phyloP scores from a whole-genome alignment of 805 yeast species.

The Ogataea henricii region DNA sequence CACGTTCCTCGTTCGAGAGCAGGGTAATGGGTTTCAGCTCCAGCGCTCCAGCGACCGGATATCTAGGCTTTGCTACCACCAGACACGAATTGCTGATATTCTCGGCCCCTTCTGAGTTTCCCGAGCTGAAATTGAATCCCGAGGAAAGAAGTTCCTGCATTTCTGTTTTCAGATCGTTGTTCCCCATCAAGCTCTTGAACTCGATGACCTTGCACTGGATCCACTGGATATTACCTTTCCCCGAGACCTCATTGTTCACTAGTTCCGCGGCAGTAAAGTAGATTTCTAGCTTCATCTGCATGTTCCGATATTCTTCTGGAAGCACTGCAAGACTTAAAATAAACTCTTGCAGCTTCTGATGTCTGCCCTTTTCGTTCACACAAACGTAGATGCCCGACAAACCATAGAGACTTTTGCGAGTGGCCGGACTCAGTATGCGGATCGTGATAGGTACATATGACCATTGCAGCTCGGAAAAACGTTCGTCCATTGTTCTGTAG shows the following conservation, averaged over 20 bases:
- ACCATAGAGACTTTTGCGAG: constrained; percentile 19
- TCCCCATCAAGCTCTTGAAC: neutral
- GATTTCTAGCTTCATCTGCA: constrained; percentile 14
- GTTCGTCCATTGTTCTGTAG: neutral
- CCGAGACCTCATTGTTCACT: constrained; percentile 13
- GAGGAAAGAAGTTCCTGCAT: constrained; percentile 6
- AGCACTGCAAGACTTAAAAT: constrained; percentile 17
- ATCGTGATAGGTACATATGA: constrained; percentile 19
- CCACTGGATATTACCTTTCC: constrained; percentile 22
- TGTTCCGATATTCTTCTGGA: constrained; percentile 11
- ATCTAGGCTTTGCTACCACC: constrained; percentile 17
- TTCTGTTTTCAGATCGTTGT: neutral
- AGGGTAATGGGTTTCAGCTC: neutral
- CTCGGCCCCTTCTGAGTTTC: constrained; percentile 12
- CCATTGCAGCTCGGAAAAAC: constrained; percentile 1
- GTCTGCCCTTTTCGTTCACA: neutral
- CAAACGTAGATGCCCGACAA: constrained; percentile 22
- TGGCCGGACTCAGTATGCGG: constrained; percentile 13
- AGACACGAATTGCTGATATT: constrained; percentile 31
- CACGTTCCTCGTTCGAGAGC: constrained; percentile 5
- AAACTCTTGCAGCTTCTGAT: constrained; percentile 10
- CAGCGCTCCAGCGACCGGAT: constrained; percentile 5
- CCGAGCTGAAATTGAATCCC: constrained; percentile 37
- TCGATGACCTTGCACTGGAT: constrained; percentile 20
- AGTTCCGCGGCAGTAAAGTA: constrained; percentile 19